Conservation (phyloP, 345 rosid genomes). For the Brassica carinata region DNA sequence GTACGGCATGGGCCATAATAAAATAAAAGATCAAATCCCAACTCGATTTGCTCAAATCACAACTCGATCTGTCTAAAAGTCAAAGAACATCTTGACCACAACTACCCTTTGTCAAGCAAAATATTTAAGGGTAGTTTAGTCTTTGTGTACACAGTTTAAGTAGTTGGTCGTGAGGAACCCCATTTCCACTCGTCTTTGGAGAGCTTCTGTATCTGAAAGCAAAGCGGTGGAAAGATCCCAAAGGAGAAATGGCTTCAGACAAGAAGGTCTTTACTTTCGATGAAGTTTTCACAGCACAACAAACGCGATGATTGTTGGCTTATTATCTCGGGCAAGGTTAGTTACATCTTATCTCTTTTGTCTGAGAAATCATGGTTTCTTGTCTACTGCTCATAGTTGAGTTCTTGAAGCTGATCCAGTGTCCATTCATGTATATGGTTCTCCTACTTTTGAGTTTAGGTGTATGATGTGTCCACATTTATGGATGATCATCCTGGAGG, state of each 20-base stretch:
- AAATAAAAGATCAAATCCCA: not conserved
- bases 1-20: slow-evolving; percentile 12
- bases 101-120: slow-evolving; percentile 22
- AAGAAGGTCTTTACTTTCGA: slow-evolving; percentile 63
- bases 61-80: not conserved
- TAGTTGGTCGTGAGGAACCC: slow-evolving; percentile 13
- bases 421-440: not conserved
- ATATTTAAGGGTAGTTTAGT: not conserved
- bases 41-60: not conserved
- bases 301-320: slow-evolving; percentile 89
- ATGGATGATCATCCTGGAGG: slow-evolving; percentile 99
- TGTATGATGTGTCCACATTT: slow-evolving; percentile 89
- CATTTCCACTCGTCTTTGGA: not conserved
- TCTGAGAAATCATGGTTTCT: not conserved
- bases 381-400: not conserved
- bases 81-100: slow-evolving; percentile 25
- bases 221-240: not conserved
- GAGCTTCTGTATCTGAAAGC: slow-evolving; percentile 19
- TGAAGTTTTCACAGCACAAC: slow-evolving; percentile 80
- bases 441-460: slow-evolving; percentile 47
- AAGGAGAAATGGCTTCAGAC: slow-evolving; percentile 63
- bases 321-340: slow-evolving; percentile 80
- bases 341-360: slow-evolving; percentile 48
- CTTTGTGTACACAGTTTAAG: not conserved
- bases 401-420: not conserved